Base-by-base conservation (phyloP, 192 early-diverging fungal species). In the Dissophora globulifera region DNA sequence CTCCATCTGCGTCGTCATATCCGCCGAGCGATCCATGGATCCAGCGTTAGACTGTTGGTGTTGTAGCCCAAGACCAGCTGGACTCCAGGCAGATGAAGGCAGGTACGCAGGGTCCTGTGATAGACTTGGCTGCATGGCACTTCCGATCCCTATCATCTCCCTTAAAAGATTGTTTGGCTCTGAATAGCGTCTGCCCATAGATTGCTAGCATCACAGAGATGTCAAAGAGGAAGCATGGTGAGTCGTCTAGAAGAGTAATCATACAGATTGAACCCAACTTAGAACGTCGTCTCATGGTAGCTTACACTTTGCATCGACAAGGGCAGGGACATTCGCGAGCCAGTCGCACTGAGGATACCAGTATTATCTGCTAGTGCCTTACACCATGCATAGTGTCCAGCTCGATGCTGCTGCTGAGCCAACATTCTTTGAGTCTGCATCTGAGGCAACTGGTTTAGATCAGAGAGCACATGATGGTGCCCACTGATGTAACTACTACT, bases 351-450 rank as follows among this genome's bases (percentile, higher is more conserved):
- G 25, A 40, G 10, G 12, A 17, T 38, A 38, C 6, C 35, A 38
- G 35, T 40, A 15, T 25, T 20, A 1, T n/a, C 15, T 41, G 46
- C 2, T 15, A 22, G 15, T 15, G 61, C 15, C 3, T 48, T 48
- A 26, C 53, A 55, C 69, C 69, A 74, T 23, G 69, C 25, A 11
- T 42, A 31, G 22, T 64, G 60, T 22, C 53, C 69, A 25, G 48
- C 16, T 19, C 62, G 69, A 27, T 74, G 69, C 48, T 74, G 69
- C 0, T 58, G 46, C 29, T 74, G 69, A 12, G 69, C 69, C 13
- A 74, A 23, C 17, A 58, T 50, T 25, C 69, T 50, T 26, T 60
- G 69, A 0, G 69, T 74, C 47, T 74, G 69, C 4, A 74, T 3
- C 29, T 64, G 53, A 2, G 69, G 69, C 4, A 74, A 50, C 3